Percentiles rank a stretch among this genome's conserved stretches.
These are phyloP conservation scores for Forsythia viridissima DNA, from an alignment of 257 asterid genomes.

Conservation along the genomic window DNA sequence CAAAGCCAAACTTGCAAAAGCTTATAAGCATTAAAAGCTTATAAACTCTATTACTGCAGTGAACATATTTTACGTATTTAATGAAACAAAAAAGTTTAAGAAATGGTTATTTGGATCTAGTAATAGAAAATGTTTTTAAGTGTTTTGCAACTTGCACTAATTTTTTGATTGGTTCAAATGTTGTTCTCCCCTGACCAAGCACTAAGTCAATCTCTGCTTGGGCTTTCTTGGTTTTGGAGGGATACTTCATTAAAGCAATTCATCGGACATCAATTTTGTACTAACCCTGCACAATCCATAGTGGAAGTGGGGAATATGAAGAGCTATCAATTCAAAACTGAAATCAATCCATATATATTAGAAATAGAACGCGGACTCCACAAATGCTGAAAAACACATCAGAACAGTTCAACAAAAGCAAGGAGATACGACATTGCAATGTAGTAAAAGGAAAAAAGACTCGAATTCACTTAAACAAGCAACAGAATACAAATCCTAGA, in stretches of 20 bases:
- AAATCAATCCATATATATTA: not conserved
- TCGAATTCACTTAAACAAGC: too few species aligned
- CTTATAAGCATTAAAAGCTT: not conserved
- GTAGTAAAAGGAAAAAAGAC: too few species aligned
- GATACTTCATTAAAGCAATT: slow-evolving; percentile 56
- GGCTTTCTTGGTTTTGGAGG: slow-evolving; percentile 86
- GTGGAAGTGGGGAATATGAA: slow-evolving; percentile 4
- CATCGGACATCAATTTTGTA: slow-evolving; percentile 13
- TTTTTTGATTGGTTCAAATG: slow-evolving; percentile 70
- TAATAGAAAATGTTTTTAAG: slow-evolving; percentile 14
- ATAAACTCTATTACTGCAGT: too few species aligned
- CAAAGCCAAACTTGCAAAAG: not conserved
- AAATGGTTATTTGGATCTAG: not conserved
- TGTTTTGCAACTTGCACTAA: slow-evolving; percentile 53
- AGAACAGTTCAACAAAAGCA: too few species aligned
- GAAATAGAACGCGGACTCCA: not conserved
- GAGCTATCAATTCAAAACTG: not conserved
- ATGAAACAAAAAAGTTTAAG: not conserved
- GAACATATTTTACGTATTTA: too few species aligned
- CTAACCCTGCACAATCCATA: slow-evolving; percentile 15
- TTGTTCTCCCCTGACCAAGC: slow-evolving; percentile 60
- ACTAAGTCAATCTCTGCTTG: slow-evolving; percentile 84
- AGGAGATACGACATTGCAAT: too few species aligned
- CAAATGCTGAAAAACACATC: too few species aligned
- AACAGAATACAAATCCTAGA: too few species aligned